These are phyloP conservation scores for Penicillium verhagenii DNA, from an alignment of 495 filamentous ascomycete species.

Conservation along the genomic window DNA sequence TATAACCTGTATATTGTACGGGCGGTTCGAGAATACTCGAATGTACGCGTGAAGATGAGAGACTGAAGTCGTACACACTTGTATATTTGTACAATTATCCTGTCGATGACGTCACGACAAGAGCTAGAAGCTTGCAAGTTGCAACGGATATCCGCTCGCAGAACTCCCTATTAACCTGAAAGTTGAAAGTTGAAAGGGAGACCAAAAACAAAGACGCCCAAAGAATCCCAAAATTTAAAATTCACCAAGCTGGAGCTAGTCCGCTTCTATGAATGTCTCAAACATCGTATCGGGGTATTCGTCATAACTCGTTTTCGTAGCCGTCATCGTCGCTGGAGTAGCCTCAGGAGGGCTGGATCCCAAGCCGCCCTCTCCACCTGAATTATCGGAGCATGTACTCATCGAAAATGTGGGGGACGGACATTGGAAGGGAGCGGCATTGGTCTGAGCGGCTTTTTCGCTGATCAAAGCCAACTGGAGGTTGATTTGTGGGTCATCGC, in stretches of 20 bases:
- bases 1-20: neutral
- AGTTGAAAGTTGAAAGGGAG: neutral
- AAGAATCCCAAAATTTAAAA: neutral
- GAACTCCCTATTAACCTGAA: neutral
- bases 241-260: neutral
- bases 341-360: neutral
- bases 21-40: neutral
- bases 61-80: no score
- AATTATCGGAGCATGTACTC: slow-evolving; percentile 16
- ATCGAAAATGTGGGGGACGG: slow-evolving; percentile 11
- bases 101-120: neutral
- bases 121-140: neutral
- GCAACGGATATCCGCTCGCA: neutral
- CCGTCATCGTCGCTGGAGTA: neutral
- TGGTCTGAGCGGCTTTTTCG: slow-evolving; percentile 3
- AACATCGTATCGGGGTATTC: slow-evolving; percentile 14
- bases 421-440: neutral
- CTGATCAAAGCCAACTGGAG: slow-evolving; percentile 18
- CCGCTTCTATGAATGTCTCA: slow-evolving; percentile 15
- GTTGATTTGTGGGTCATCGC: slow-evolving; percentile 23
- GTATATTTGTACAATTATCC: no score
- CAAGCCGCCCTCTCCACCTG: neutral
- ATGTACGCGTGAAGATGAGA: neutral
- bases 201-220: no score
- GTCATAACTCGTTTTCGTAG: neutral